phyloP scores from a whole-genome alignment of 139 green algal species.

The Gonium pectorale region DNA sequence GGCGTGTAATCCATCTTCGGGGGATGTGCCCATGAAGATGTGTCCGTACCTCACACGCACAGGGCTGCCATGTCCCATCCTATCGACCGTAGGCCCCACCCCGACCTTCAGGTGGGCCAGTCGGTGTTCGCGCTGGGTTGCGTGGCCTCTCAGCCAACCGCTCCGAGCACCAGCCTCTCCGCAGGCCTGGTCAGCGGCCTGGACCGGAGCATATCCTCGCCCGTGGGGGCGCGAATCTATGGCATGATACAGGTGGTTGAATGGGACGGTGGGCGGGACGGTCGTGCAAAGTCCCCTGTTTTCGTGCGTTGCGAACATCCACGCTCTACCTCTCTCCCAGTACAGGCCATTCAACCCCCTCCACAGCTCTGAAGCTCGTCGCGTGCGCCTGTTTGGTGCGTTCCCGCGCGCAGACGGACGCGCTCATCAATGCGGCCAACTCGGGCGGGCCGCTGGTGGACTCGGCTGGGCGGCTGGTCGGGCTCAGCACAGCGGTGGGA shows the following conservation, averaged over 20 bases:
- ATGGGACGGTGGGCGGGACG: not conserved
- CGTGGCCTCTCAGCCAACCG: conserved; percentile 48
- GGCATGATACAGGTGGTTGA: conserved; percentile 77
- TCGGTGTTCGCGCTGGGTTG: conserved; percentile 73
- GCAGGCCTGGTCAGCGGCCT: conserved; percentile 77
- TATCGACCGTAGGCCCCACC: too few species aligned
- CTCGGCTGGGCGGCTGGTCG: conserved; percentile 69
- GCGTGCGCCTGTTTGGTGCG: too few species aligned
- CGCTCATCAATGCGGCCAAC: conserved; percentile 84
- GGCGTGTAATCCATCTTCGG: too few species aligned
- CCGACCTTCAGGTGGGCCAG: conserved; percentile 69
- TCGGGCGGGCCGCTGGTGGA: conserved; percentile 88
- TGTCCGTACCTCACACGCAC: too few species aligned
- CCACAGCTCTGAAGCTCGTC: too few species aligned
- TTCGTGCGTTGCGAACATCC: too few species aligned
- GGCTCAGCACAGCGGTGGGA: conserved; percentile 81
- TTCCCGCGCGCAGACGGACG: conserved; percentile 79
- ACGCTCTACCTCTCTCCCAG: too few species aligned
- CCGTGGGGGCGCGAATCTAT: conserved; percentile 75
- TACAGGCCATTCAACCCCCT: too few species aligned
- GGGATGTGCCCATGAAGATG: too few species aligned
- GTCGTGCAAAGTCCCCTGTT: too few species aligned
- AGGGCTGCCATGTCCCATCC: too few species aligned
- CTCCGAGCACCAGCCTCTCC: conserved; percentile 58
- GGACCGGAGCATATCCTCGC: conserved; percentile 71